These are phyloP conservation scores for Debaryomyces udenii DNA, from an alignment of 1,139 yeast genomes.

Conservation along the genomic window DNA sequence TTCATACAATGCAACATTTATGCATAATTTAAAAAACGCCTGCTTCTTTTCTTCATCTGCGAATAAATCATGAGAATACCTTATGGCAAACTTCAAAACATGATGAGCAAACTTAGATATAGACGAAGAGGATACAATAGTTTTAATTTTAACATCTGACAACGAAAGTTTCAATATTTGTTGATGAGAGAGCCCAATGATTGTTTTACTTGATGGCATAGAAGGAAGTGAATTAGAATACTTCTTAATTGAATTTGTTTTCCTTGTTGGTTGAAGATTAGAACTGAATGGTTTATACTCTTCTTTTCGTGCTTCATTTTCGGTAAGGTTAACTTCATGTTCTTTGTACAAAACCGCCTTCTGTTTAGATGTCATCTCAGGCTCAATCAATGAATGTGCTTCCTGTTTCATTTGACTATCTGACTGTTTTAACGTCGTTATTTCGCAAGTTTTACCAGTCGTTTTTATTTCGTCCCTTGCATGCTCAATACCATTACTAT, in stretches of 20 bases:
- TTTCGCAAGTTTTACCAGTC: conserved; percentile 11
- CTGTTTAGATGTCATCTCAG: conserved; percentile 9
- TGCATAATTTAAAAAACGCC: conserved; percentile 37
- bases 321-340: not conserved
- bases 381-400: conserved; percentile 10
- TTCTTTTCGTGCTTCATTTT: conserved; percentile 1
- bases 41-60: conserved; percentile 26
- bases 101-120: conserved; percentile 37
- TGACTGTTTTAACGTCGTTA: conserved; percentile 11
- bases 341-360: conserved; percentile 10
- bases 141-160: conserved; percentile 45
- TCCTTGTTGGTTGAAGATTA: conserved; percentile 35
- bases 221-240: conserved; percentile 38
- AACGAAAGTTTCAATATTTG: conserved; percentile 39
- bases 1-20: conserved; percentile 43
- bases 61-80: conserved; percentile 33
- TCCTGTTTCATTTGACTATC: conserved; percentile 10
- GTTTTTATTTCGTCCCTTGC: conserved; percentile 6
- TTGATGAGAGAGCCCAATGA: conserved; percentile 42
- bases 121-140: conserved; percentile 35
- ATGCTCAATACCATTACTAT: not conserved
- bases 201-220: conserved; percentile 40
- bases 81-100: conserved; percentile 31
- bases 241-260: conserved; percentile 30
- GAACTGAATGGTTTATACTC: conserved; percentile 31